These are phyloP conservation scores for Metschnikowia arizonensis DNA, from an alignment of 805 yeast species.

Conservation along the genomic window DNA sequence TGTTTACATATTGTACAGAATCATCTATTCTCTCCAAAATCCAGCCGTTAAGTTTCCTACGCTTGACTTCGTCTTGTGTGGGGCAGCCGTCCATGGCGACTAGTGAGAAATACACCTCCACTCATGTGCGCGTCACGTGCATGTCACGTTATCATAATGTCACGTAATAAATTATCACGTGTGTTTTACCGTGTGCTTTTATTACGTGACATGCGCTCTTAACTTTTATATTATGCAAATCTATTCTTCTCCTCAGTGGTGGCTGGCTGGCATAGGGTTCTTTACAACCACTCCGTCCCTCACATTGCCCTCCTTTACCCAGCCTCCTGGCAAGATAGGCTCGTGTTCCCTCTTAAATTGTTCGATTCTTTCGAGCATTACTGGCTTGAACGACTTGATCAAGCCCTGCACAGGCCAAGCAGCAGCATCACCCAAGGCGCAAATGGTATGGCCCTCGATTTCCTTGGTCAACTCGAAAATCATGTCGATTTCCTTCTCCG, in stretches of 20 bases:
- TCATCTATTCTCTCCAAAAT: constrained; percentile 20
- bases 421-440: constrained; percentile 91
- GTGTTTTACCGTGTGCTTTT: no score
- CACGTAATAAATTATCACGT: no score
- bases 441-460: constrained; percentile 87
- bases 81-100: not conserved
- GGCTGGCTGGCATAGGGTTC: constrained; percentile 49
- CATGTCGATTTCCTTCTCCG: constrained; percentile 77
- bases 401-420: constrained; percentile 93
- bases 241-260: constrained; percentile 20
- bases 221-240: not conserved
- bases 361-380: constrained; percentile 70
- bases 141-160: no score
- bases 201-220: not conserved
- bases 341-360: constrained; percentile 52
- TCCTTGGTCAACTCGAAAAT: constrained; percentile 80
- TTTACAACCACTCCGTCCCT: constrained; percentile 62
- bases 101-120: not conserved
- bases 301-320: constrained; percentile 61
- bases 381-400: constrained; percentile 79
- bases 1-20: constrained; percentile 19
- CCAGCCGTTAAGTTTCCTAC: constrained; percentile 8
- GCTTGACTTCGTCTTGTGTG: constrained; percentile 4
- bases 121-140: no score
- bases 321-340: constrained; percentile 65